These are phyloP conservation scores for Anthracocystis panici-leucophaei DNA, from an alignment of 1,284 basidiomycete species.

Conservation along the genomic window DNA sequence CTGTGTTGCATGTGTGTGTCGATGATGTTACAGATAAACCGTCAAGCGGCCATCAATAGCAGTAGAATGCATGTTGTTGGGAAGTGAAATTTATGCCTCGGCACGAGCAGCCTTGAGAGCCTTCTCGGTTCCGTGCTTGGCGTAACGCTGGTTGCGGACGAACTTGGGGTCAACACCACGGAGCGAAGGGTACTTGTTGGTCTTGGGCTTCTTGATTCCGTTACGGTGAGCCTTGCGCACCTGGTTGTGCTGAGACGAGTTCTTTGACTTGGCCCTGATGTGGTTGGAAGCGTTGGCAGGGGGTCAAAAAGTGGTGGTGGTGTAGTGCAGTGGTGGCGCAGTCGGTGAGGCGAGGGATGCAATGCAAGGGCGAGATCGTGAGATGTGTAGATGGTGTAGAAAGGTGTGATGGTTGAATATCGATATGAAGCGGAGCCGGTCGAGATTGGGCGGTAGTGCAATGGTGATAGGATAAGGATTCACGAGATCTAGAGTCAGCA, in stretches of 20 bases:
- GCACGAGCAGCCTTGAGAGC: slow-evolving; percentile 54
- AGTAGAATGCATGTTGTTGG: not conserved
- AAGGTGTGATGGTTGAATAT: slow-evolving; percentile 4
- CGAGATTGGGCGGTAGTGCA: not conserved
- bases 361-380: not conserved
- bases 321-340: not conserved
- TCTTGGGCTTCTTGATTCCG: slow-evolving; percentile 74
- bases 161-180: slow-evolving; percentile 94
- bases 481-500: slow-evolving; percentile 14
- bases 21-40: slow-evolving; percentile 26
- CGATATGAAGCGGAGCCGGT: not conserved
- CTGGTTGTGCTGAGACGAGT: slow-evolving; percentile 68
- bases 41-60: not conserved
- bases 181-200: slow-evolving; percentile 82
- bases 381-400: not conserved
- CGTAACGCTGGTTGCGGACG: slow-evolving; percentile 84
- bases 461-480: not conserved
- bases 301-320: not conserved
- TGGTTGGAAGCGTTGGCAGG: not conserved
- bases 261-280: slow-evolving; percentile 67
- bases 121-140: slow-evolving; percentile 82
- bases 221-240: slow-evolving; percentile 95
- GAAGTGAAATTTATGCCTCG: slow-evolving; percentile 42
- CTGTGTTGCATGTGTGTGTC: slow-evolving; percentile 2
- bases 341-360: not conserved